Conservation (phyloP, 768 basidiomycete species). For the Tubosaeta sp. region DNA sequence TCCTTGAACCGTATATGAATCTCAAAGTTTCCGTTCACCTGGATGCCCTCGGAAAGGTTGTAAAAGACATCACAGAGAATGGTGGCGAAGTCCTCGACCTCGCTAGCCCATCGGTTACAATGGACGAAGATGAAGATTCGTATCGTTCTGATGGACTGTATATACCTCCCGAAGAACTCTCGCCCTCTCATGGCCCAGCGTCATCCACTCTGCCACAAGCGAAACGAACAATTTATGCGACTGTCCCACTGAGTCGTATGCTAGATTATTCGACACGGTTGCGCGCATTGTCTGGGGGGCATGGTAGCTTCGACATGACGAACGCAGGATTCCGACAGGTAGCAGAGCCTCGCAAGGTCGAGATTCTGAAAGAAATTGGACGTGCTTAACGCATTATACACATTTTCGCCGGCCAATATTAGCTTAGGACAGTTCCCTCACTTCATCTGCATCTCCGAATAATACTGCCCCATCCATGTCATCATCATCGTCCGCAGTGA, state of each 20-base stretch:
- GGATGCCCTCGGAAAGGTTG: conserved; percentile 67
- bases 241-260: conserved; percentile 78
- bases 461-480: conserved; percentile 70
- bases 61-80: conserved; percentile 81
- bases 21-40: conserved; percentile 67
- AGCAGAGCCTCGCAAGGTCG: conserved; percentile 52
- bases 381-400: conserved; percentile 43
- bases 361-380: conserved; percentile 78
- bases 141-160: conserved; percentile 66
- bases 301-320: conserved; percentile 76
- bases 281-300: conserved; percentile 77
- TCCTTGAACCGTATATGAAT: conserved; percentile 75
- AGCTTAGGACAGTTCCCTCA: conserved; percentile 47
- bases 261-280: conserved; percentile 76
- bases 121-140: conserved; percentile 36
- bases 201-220: conserved; percentile 34
- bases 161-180: conserved; percentile 67
- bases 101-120: conserved; percentile 33
- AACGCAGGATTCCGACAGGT: conserved; percentile 76
- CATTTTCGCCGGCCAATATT: background rate
- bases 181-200: conserved; percentile 28
- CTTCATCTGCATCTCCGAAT: conserved; percentile 82
- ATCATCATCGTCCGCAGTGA: conserved; percentile 67
- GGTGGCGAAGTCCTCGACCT: conserved; percentile 77
- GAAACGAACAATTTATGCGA: conserved; percentile 64